Evolutionary conservation across 176 grass and related monocot genomes (phyloP).

Genomic region (sorghum (Sorghum bicolor)): DNA sequence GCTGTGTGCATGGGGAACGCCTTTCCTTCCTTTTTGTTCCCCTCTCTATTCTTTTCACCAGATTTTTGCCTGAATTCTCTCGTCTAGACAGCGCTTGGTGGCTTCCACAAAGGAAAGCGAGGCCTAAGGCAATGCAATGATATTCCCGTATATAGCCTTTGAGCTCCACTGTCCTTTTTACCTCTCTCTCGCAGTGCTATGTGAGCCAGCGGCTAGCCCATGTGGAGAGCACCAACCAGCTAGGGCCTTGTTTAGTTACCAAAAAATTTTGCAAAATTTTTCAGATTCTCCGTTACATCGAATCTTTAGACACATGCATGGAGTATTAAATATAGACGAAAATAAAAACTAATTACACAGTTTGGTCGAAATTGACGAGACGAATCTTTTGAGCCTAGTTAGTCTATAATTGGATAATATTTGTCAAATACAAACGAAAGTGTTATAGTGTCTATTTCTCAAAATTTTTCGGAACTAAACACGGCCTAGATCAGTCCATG

Average conservation of each 20-base stretch:
- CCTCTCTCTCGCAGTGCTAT: slow-evolving; percentile 10
- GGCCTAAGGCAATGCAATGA: slow-evolving; percentile 65
- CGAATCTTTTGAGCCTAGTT: too few species aligned
- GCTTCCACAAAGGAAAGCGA: slow-evolving; percentile 48
- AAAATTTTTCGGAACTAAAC: too few species aligned
- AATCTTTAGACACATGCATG: too few species aligned
- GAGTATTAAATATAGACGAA: too few species aligned
- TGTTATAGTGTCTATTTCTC: too few species aligned
- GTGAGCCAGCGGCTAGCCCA: slow-evolving; percentile 25
- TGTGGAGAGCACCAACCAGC: slow-evolving; percentile 56
- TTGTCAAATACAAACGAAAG: too few species aligned
- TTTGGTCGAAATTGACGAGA: too few species aligned
- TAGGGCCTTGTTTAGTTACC: too few species aligned
- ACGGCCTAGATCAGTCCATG: slow-evolving; percentile 23
- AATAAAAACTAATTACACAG: too few species aligned
- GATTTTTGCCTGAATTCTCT: slow-evolving; percentile 5
- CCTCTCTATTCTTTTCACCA: neutral
- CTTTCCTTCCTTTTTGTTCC: neutral
- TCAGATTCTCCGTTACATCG: too few species aligned
- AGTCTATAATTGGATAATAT: too few species aligned
- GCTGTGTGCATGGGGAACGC: neutral
- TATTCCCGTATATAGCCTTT: slow-evolving; percentile 53
- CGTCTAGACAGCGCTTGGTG: slow-evolving; percentile 50
- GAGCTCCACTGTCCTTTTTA: slow-evolving; percentile 38
- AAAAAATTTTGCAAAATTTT: too few species aligned